Evolutionary conservation across 108 stramenopile genomes (phyloP), one percentile per base, ranked within the genome.

Genomic region (Nannochloropsis salina): DNA sequence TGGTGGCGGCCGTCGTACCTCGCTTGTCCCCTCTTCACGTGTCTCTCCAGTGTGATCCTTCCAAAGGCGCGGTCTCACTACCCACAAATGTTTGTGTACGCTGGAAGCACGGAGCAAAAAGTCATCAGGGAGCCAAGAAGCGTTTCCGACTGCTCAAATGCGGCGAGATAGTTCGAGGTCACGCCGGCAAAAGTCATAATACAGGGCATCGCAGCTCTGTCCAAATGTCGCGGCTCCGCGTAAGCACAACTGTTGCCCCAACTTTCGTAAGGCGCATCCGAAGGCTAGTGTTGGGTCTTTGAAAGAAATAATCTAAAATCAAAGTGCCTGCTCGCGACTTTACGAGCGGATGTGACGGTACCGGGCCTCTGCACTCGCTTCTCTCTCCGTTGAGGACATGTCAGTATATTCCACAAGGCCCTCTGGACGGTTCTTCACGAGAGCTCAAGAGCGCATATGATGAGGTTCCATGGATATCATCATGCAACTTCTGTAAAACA

Each of bases 41-140:
- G 31, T 31, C 31, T 31, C 31, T 31, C 31, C 31, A 31, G 31
- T 31, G 31, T 31, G 31, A 31, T 31, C 31, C 31, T 31, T 31
- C 31, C 31, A 31, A 31, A 1, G 31, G 31, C 31, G 31, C 31
- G 31, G 31, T 31, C 31, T 31, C 31, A n/a, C 15, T 15, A n/a
- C 61, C 61, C 61, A 74, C 61, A n/a, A 74, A 15, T 15, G 20
- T 74, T 15, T 74, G 61, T n/a, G 61, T 74, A n/a, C 61, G 61
- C 61, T 1, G 61, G 61, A 74, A 74, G 61, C 61, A 74, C 61
- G 61, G 61, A n/a, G 6, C 61, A 15, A 74, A 74, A n/a, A 4
- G 61, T n/a, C 61, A 74, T n/a, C 61, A 74, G n/a, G 61, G 61
- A n/a, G 61, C 61, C 61, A 74, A 74, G n/a, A 74, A 74, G 61